Conservation (phyloP, 2,329 filamentous ascomycete genomes). For the Sclerotinia spermophila region DNA sequence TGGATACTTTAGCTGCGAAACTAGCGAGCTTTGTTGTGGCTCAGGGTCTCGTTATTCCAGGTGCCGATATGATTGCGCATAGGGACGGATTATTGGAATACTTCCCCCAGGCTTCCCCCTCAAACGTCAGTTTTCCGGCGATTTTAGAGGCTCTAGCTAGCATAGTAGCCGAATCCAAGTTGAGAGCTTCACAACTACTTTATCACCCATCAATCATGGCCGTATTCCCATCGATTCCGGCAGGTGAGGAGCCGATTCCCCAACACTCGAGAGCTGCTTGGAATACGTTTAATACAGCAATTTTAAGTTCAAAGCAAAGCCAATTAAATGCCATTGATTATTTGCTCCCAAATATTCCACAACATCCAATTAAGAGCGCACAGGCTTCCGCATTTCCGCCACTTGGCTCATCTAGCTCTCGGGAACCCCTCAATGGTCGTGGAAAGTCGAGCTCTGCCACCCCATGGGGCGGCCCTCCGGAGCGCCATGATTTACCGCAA, state of each 20-base stretch:
- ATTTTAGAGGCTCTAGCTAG: constrained; percentile 74
- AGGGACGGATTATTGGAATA: constrained; percentile 52
- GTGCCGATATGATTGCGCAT: constrained; percentile 53
- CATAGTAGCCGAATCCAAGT: constrained; percentile 75
- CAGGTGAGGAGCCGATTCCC: constrained; percentile 48
- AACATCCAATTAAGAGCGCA: constrained; percentile 40
- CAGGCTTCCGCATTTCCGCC: constrained; percentile 52
- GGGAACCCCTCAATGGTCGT: constrained; percentile 36
- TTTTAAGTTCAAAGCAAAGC: constrained; percentile 38
- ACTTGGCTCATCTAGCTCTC: constrained; percentile 44
- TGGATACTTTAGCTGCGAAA: constrained; percentile 74
- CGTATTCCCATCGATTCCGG: constrained; percentile 56
- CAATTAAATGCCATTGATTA: constrained; percentile 59
- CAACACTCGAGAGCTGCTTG: constrained; percentile 50
- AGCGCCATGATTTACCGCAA: constrained; percentile 13
- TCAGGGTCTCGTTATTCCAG: constrained; percentile 65
- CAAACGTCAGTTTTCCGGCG: constrained; percentile 57
- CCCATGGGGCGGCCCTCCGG: constrained; percentile 5
- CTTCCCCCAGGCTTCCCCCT: constrained; percentile 60
- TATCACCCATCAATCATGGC: constrained; percentile 66
- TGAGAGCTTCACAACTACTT: constrained; percentile 67
- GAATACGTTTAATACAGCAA: constrained; percentile 51
- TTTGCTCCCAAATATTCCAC: constrained; percentile 56
- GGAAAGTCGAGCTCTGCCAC: constrained; percentile 14
- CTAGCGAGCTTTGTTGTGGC: constrained; percentile 68